phyloP scores from a whole-genome alignment of 78 protist species.

The Tieghemostelium lacteum region DNA sequence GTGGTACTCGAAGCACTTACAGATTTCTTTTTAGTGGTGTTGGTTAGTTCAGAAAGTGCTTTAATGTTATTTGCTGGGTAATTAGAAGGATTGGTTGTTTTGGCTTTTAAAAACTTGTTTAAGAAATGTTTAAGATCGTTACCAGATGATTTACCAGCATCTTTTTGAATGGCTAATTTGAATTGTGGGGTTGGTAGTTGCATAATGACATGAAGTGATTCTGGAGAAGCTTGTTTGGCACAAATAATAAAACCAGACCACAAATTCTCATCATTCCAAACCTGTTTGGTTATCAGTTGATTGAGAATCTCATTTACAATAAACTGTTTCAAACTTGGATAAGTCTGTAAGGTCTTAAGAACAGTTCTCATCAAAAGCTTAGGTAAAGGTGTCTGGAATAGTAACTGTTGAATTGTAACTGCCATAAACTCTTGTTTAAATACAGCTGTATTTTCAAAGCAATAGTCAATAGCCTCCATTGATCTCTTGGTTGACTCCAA shows the following conservation, averaged over 20 bases:
- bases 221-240: conserved; percentile 24
- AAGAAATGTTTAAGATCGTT: conserved; percentile 3
- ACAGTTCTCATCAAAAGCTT: conserved; percentile 39
- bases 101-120: not conserved
- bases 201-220: conserved; percentile 37
- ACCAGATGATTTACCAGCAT: too few species aligned
- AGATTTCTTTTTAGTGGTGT: too few species aligned
- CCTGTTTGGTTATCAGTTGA: conserved; percentile 50
- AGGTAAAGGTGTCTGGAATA: conserved; percentile 24
- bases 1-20: too few species aligned
- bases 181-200: conserved; percentile 66
- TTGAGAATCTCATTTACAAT: conserved; percentile 36
- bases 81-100: not conserved
- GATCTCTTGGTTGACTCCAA: not conserved
- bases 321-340: conserved; percentile 29
- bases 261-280: conserved; percentile 43
- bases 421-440: conserved; percentile 61
- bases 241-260: conserved; percentile 71
- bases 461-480: conserved; percentile 26
- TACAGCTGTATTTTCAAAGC: conserved; percentile 6
- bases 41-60: too few species aligned
- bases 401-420: conserved; percentile 53
- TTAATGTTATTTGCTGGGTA: too few species aligned
- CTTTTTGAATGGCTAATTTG: conserved; percentile 33
- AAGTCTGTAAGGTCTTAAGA: conserved; percentile 17